Base-by-base conservation (phyloP, 768 basidiomycete genomes). In the Rhodosporidiobolus odoratus region DNA sequence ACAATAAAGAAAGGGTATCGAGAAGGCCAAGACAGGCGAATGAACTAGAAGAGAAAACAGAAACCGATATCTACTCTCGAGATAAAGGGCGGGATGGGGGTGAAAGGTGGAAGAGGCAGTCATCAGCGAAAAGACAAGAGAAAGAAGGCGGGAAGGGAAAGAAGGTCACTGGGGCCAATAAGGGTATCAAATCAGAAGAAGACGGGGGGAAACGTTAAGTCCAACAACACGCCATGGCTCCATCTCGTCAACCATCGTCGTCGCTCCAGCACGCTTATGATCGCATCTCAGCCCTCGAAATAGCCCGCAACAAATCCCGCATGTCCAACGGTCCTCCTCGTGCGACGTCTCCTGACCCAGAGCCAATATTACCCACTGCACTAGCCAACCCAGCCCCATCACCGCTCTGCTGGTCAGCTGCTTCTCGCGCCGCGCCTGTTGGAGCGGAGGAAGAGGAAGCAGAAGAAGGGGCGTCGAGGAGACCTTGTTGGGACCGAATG, bases 291-390 rank as follows among this genome's bases (percentile, higher is more conserved):
- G 68, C 40, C 21, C 47, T n/a, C 30, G 68, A 63, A 37, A 72
- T 65, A 13, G 70, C 70, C 23, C 70, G 54, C 40, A 72, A 32
- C 48, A 72, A 37, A 5, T 72, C 70, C 10, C 66, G 30, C 38
- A 56, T 40, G 23, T 72, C 70, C 47, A 72, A 38, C 23, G 34
- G n/a, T 57, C 60, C 23, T 13, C 15, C 30, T 9, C 23, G 10
- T 5, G 7, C n/a, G 25, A 19, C 12, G 23, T 6, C 58, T 23
- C 38, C 38, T 15, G 27, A 7, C 4, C 58, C 58, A 21, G 16
- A 3, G 53, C 65, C 17, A 10, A n/a, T n/a, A n/a, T n/a, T n/a
- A n/a, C n/a, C 54, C n/a, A 35, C 16, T 15, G 27, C 41, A 30
- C 25, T 54, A 58, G 56, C 52, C n/a, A 30, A 32, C 37, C 38